Base-by-base conservation (phyloP, 139 green algal species). In the Asterochloris erici region DNA sequence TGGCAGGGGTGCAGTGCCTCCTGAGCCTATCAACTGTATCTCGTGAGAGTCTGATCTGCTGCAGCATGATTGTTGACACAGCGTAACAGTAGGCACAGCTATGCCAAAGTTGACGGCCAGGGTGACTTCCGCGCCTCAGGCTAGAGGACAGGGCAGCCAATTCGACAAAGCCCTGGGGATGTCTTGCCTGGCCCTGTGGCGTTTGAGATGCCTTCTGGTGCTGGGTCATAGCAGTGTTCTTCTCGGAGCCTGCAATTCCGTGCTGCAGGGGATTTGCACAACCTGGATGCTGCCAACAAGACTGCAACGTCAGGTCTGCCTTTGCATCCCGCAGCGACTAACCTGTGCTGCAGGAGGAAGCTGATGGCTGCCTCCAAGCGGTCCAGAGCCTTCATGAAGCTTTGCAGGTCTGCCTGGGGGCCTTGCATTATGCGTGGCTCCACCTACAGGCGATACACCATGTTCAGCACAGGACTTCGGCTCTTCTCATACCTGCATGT, bases 341-440 rank as follows among this genome's bases (percentile, higher is more conserved):
- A 88, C 84, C 84, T 84, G 79, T 90, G 84, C 14, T 82, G 24
- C 71, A 81, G 38, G 26, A 90, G 79, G 47, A 88, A 90, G 38
- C 74, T 28, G 64, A 87, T 85, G 24, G 84, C 79, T 10, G 47
- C 71, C 10, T 90, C 86, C 62, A 90, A 70, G 1, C 81, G 80
- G 11, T 78, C 24, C 47, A 88, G 68, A 0, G 82, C 81, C 9
- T 77, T 68, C 54, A 88, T 69, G 54, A 90, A 90, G 10, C 54
- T 78, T 0, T 77, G 62, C 21, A 90, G 69, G 75, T 86, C 68
- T n/a, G 60, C 60, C 6, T 70, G 81, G n/a, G 86, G 86, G 15
- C 86, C 86, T n/a, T 78, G 78, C 47, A 83, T n/a, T 17, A 90
- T 87, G 4, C 69, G 69, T 17, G 68, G 10, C 63, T 87, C 81